Evolutionary conservation across 2,329 filamentous ascomycete species (phyloP).

Genomic region (Beauveria rudraprayagi): DNA sequence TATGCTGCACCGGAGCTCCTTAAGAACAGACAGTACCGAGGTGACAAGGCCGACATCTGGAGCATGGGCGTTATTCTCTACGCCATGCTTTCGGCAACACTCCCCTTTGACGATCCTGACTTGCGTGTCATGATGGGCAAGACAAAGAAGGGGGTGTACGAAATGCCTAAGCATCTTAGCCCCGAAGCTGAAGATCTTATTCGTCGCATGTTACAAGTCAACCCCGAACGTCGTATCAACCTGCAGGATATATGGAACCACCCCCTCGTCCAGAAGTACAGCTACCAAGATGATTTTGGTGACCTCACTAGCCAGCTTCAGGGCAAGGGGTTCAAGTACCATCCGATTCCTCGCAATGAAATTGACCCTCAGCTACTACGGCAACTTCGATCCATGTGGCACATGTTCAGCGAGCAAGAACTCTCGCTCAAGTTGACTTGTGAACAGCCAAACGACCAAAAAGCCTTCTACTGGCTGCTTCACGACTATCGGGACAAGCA

Average conservation of each 20-base stretch:
- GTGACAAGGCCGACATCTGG: conserved; percentile 87
- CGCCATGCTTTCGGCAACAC: conserved; percentile 72
- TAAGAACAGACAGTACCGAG: conserved; percentile 67
- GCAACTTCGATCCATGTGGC: conserved; percentile 86
- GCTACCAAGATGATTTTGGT: conserved; percentile 62
- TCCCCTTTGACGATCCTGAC: conserved; percentile 72
- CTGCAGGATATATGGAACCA: conserved; percentile 81
- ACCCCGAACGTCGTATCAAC: conserved; percentile 70
- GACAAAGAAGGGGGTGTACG: conserved; percentile 51
- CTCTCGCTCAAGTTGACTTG: conserved; percentile 61
- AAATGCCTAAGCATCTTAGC: conserved; percentile 55
- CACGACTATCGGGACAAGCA: conserved; percentile 75
- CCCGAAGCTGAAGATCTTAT: conserved; percentile 71
- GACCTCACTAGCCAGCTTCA: conserved; percentile 45
- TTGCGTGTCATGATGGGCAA: conserved; percentile 53
- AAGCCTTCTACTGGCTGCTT: conserved; percentile 84
- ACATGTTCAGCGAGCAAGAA: conserved; percentile 67
- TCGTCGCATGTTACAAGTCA: conserved; percentile 65
- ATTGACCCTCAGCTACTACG: conserved; percentile 76
- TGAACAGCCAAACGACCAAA: conserved; percentile 74
- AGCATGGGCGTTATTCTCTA: conserved; percentile 86
- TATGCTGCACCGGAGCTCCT: conserved; percentile 94
- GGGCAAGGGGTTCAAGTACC: conserved; percentile 53
- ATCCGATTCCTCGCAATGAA: conserved; percentile 52
- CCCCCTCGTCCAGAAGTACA: conserved; percentile 77